Base-by-base conservation (phyloP, 768 basidiomycete species). In the Leccinum uliginosum region DNA sequence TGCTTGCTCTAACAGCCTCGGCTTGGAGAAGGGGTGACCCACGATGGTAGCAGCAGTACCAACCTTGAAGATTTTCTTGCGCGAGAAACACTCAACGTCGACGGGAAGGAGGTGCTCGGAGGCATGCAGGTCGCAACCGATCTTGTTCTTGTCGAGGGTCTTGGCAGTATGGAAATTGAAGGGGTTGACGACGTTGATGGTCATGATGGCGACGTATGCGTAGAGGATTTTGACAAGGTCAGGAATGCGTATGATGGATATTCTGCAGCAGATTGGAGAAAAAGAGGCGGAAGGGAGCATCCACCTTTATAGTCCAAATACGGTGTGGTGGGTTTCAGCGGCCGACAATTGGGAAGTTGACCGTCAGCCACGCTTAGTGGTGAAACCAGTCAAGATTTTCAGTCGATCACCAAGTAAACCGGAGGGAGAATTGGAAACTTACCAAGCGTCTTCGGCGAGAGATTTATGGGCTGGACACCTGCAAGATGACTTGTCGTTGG, bases 91-190 rank as follows among this genome's bases (percentile, higher is more conserved):
- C 10, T 6, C 11, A 38, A 24, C 19, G 15, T 46, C 35, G 7
- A 21, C 27, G 45, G 53, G 45, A 29, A 51, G 40, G 34, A 38
- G 23, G 12, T 19, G 4, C 15, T 34, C 35, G 44, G 34, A 24
- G 21, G 19, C 26, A 43, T 32, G 19, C 32, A 30, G 27, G 26
- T 26, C 43, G 35, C 34, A 52, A 29, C 32, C 17, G 24, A 34
- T 35, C 53, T 51, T 55, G 53, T 27, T 55, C 58, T 46, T 53
- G 27, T 38, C 27, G 32, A 55, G 34, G 53, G 45, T 38, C 50
- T 46, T 58, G 48, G 15, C n/a, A 23, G 43, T 11, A 43, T 43
- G 59, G 45, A 44, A 46, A 55, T 55, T 67, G 62, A 65, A 61
- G 35, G 44, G 52, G 21, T 59, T 62, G 40, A 21, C 17, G 12